phyloP scores from a whole-genome alignment of 306 rosid species.

The Ammopiptanthus mongolicus region DNA sequence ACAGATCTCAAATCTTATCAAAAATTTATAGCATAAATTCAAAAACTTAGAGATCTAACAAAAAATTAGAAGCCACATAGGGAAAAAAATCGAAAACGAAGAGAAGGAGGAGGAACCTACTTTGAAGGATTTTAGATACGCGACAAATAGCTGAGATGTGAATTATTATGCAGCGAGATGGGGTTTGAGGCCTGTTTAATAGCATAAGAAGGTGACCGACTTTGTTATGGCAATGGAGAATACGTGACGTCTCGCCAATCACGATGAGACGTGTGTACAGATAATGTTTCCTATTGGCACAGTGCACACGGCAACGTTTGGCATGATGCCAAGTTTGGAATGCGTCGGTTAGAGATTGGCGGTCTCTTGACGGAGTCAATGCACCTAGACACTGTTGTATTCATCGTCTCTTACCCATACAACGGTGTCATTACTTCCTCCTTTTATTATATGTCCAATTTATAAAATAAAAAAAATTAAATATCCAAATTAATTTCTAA shows the following conservation, averaged over 20 bases:
- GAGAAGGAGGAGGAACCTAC: background rate
- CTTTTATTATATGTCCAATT: too few relatives aligned
- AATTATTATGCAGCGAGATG: background rate
- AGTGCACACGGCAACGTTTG: conserved; percentile 1
- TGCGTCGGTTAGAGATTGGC: background rate
- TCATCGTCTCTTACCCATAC: background rate
- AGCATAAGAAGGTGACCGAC: background rate
- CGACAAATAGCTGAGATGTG: background rate
- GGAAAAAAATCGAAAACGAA: background rate
- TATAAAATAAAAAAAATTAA: too few relatives aligned
- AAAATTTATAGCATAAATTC: too few relatives aligned
- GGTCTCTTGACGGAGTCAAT: background rate
- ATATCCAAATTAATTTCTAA: too few relatives aligned
- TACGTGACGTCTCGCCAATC: background rate
- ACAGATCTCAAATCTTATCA: background rate
- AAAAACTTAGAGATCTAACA: background rate
- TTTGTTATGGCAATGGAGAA: background rate
- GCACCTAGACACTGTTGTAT: background rate
- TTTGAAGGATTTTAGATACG: background rate
- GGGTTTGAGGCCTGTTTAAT: background rate
- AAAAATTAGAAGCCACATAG: background rate
- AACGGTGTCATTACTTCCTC: background rate
- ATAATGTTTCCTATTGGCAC: background rate
- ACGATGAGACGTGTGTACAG: background rate
- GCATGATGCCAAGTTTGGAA: background rate